Evolutionary conservation across 257 asterid species (phyloP).

Genomic region (Plantago elongata): DNA sequence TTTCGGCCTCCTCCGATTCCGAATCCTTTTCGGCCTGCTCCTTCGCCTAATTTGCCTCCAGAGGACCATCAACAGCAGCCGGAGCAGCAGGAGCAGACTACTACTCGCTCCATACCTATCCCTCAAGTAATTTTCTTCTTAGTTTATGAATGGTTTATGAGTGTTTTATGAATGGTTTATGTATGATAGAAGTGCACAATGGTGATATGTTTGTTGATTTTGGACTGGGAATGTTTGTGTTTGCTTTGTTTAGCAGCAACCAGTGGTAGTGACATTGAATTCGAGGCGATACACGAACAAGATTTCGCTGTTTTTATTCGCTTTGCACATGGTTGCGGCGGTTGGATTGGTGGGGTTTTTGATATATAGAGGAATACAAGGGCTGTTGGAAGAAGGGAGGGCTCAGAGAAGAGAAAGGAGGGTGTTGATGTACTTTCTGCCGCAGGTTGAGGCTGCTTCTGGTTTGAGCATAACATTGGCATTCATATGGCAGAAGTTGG

Average conservation of each 20-base stretch:
- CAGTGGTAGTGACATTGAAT: conserved; percentile 55
- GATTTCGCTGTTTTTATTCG: conserved; percentile 70
- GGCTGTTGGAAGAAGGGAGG: conserved; percentile 50
- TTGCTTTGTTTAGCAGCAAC: conserved; percentile 33
- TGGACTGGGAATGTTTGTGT: conserved; percentile 18
- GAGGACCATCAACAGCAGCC: conserved; percentile 9
- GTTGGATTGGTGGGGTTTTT: conserved; percentile 69
- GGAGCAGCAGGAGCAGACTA: too few relatives aligned
- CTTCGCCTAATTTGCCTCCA: conserved; percentile 5
- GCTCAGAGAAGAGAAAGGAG: conserved; percentile 42
- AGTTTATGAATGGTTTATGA: not conserved
- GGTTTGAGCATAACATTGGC: conserved; percentile 79
- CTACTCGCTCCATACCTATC: conserved; percentile 52
- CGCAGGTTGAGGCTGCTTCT: conserved; percentile 87
- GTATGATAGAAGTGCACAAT: too few relatives aligned
- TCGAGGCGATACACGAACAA: conserved; percentile 87
- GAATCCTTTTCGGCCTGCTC: conserved; percentile 14
- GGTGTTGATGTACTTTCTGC: conserved; percentile 59
- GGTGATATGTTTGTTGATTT: conserved; percentile 5
- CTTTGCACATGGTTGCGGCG: conserved; percentile 54
- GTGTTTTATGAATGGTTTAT: too few relatives aligned
- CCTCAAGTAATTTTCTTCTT: conserved; percentile 46
- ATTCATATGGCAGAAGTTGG: conserved; percentile 79
- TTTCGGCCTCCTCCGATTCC: conserved; percentile 11
- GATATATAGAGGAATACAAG: conserved; percentile 69